These are phyloP conservation scores for Candida nemodendra DNA, from an alignment of 805 yeast species.

Conservation along the genomic window DNA sequence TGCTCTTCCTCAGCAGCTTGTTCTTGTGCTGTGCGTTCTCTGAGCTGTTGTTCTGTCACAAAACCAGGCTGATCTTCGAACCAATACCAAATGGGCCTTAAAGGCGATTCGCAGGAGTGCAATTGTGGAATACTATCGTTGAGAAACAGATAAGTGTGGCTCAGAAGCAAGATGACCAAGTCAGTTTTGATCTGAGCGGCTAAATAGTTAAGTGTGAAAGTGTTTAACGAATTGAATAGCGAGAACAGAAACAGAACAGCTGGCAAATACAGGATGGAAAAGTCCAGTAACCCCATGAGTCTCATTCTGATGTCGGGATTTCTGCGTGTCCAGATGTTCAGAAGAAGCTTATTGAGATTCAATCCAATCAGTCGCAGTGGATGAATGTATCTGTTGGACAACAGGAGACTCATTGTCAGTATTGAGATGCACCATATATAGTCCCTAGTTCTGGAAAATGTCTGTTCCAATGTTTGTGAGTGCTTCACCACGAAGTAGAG, in stretches of 20 bases:
- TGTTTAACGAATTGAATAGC: no score
- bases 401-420: constrained; percentile 29
- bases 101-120: constrained; percentile 31
- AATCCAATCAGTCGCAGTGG: constrained; percentile 38
- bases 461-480: constrained; percentile 39
- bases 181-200: constrained; percentile 4
- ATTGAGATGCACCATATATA: constrained; percentile 39
- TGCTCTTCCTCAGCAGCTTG: no score
- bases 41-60: no score
- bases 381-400: constrained; percentile 30
- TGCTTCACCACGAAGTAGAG: constrained; percentile 38
- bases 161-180: constrained; percentile 37
- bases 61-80: constrained; percentile 3
- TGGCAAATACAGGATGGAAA: constrained; percentile 45
- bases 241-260: constrained; percentile 32
- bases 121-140: constrained; percentile 43
- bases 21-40: no score
- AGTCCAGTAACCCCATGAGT: constrained; percentile 40
- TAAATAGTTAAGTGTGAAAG: no score
- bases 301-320: constrained; percentile 41
- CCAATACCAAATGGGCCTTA: constrained; percentile 45
- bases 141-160: constrained; percentile 41
- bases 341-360: constrained; percentile 36
- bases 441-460: constrained; percentile 32
- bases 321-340: constrained; percentile 48